Evolutionary conservation across 352 stramenopile species (phyloP).

Genomic region (Phytopythium ostracodes): DNA sequence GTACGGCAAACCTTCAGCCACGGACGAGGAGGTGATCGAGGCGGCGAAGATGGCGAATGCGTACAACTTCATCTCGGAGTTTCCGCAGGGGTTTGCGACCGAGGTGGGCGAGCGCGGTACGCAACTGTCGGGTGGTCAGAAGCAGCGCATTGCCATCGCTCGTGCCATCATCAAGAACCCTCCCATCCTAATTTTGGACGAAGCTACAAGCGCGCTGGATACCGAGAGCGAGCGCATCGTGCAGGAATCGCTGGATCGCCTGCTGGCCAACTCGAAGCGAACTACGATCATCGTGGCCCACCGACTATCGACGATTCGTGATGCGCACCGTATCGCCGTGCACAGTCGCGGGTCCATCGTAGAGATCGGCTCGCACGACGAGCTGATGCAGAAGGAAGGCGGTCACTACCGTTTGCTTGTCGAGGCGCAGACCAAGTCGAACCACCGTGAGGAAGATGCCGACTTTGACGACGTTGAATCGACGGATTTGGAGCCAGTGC

Average conservation of each 20-base stretch:
- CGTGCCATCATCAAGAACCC: constrained; percentile 87
- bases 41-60: constrained; percentile 73
- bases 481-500: background rate
- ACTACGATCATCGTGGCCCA: constrained; percentile 86
- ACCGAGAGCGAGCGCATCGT: constrained; percentile 77
- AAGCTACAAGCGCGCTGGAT: constrained; percentile 81
- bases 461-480: constrained; percentile 2
- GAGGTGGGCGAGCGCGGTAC: constrained; percentile 84
- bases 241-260: constrained; percentile 80
- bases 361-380: constrained; percentile 75
- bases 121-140: constrained; percentile 89
- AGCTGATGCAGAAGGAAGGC: constrained; percentile 59
- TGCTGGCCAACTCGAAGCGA: constrained; percentile 53
- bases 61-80: constrained; percentile 80
- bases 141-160: constrained; percentile 92
- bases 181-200: constrained; percentile 78
- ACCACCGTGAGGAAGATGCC: background rate
- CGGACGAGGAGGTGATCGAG: constrained; percentile 66
- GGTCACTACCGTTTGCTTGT: constrained; percentile 32
- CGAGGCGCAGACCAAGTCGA: constrained; percentile 22
- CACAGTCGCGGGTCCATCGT: constrained; percentile 66
- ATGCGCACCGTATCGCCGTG: constrained; percentile 78
- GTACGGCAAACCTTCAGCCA: constrained; percentile 55
- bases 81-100: constrained; percentile 85
- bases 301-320: constrained; percentile 68